Conservation (phyloP, 163 green algal species). For the Smithsoniella earleae region DNA sequence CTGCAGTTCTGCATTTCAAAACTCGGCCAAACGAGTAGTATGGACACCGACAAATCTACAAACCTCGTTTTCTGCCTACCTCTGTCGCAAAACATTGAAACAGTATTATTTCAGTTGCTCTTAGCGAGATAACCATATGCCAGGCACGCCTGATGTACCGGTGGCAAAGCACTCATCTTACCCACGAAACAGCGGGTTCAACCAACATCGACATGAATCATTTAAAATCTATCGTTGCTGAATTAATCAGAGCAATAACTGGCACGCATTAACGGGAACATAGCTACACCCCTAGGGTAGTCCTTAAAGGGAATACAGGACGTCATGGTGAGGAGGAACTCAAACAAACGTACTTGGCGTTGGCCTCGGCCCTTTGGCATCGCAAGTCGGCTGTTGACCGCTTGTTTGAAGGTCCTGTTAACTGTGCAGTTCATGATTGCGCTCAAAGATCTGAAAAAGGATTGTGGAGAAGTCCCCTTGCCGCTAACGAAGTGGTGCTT, state of each 20-base stretch:
- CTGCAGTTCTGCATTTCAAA: too few relatives aligned
- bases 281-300: too few relatives aligned
- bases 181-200: neutral
- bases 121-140: too few relatives aligned
- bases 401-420: conserved; percentile 18
- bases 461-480: too few relatives aligned
- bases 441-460: too few relatives aligned
- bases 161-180: neutral
- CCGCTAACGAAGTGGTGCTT: too few relatives aligned
- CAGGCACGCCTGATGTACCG: too few relatives aligned
- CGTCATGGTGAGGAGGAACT: neutral
- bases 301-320: too few relatives aligned
- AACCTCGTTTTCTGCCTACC: neutral
- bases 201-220: neutral
- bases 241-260: neutral
- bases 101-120: too few relatives aligned
- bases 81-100: too few relatives aligned
- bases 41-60: neutral
- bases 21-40: neutral
- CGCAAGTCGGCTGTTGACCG: neutral
- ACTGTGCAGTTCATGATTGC: conserved; percentile 30
- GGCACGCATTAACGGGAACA: too few relatives aligned
- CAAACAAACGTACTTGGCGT: conserved; percentile 9
- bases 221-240: neutral
- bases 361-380: conserved; percentile 8